Percentiles rank a stretch among this genome's conserved stretches.
Conservation (phyloP, 2,329 filamentous ascomycete species). For the Fusarium sp. region DNA sequence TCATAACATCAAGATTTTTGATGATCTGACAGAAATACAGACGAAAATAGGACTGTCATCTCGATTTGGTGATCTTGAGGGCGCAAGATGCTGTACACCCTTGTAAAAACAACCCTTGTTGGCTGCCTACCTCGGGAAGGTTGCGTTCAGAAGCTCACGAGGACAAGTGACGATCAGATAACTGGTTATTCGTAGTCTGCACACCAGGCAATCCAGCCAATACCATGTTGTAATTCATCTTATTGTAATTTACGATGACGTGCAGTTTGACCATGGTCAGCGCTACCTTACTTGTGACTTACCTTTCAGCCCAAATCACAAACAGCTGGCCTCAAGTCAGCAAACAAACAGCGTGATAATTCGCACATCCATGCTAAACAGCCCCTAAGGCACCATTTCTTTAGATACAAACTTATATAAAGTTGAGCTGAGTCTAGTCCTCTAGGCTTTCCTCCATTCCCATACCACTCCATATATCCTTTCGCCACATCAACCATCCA, state of each 20-base stretch:
- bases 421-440: neutral
- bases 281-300: neutral
- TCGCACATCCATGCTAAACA: neutral
- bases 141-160: neutral
- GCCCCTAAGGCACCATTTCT: neutral
- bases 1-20: neutral
- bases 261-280: neutral
- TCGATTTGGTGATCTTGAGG: rapidly evolving
- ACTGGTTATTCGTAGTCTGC: neutral
- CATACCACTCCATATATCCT: neutral
- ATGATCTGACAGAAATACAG: neutral
- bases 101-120: neutral
- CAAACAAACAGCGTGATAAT: neutral
- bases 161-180: neutral
- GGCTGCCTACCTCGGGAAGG: neutral
- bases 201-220: neutral
- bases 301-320: conserved; percentile 6
- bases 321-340: neutral
- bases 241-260: neutral
- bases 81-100: neutral
- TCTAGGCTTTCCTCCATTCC: too few relatives aligned
- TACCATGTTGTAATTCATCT: neutral
- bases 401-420: neutral
- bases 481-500: neutral
- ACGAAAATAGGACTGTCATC: neutral